Evolutionary conservation across 2,329 filamentous ascomycete genomes (phyloP), one percentile per base, ranked within the genome.

Genomic region (Aschersonia sp.): DNA sequence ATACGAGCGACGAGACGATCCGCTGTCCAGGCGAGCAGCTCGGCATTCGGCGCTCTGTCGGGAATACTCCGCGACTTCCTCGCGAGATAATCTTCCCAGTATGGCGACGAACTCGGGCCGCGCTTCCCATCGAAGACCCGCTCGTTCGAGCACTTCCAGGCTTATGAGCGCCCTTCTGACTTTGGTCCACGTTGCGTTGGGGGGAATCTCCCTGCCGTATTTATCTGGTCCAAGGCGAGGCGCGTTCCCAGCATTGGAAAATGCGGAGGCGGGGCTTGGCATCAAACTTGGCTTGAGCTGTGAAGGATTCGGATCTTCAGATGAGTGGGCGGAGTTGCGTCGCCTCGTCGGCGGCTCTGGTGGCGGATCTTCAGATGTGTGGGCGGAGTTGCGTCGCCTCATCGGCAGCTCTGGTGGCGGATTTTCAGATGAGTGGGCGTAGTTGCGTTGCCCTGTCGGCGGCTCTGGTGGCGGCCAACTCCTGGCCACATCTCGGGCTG

Each of bases 81-180:
- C 69, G 1, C 67, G 68, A 2, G 65, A 65, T 3, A 81, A 63
- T 11, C 71, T 64, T 5, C 79, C 79, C 0, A 82, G 67, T 4
- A 82, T 62, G 10, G 78, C 78, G 3, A 80, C 75, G 51, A 76
- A 80, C 2, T 71, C 68, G 1, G 75, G 76, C 4, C 75, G 68
- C 8, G 76, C 76, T 58, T 80, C 76, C 54, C 77, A 80, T 10
- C 76, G 70, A 14, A 76, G 66, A 8, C 73, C 68, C 5, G 73
- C 73, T 44, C 68, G 64, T 37, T 69, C 65, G 5, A 80, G 63
- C 0, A 78, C 73, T 52, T 77, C 73, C 5, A 71, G 70, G 9
- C 74, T 78, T 9, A 80, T 66, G 1, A 78, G 62, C 4, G 62
- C 63, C 22, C 76, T 68, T 42, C 66, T 68, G 42, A 80, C 75